Evolutionary conservation across 73 alveolate genomes (phyloP).

Genomic region (Breviolum minutum): DNA sequence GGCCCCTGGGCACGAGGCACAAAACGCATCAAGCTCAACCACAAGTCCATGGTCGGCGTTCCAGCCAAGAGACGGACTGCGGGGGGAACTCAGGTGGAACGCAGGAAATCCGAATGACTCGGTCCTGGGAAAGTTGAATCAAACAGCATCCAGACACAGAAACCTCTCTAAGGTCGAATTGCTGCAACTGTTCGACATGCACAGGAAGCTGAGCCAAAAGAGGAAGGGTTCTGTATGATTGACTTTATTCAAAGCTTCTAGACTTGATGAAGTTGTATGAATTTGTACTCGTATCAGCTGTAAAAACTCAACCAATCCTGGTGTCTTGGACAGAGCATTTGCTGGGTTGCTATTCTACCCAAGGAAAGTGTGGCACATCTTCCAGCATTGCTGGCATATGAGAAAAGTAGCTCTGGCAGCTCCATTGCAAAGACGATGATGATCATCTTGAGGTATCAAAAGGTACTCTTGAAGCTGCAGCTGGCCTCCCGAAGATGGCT

Average conservation of each 20-base stretch:
- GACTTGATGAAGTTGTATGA: too few species aligned
- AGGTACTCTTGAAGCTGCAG: conserved; percentile 36
- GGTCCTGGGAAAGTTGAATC: not conserved
- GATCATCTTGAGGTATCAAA: conserved; percentile 31
- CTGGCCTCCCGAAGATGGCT: conserved; percentile 21
- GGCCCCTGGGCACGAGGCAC: not conserved
- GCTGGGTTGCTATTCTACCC: too few species aligned
- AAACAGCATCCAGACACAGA: not conserved
- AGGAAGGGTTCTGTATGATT: not conserved
- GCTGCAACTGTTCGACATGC: not conserved
- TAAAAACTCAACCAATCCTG: too few species aligned
- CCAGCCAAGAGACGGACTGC: not conserved
- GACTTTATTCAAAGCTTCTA: too few species aligned
- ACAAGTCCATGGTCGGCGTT: not conserved
- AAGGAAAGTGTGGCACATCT: not conserved
- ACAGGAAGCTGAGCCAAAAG: not conserved
- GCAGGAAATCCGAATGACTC: too few species aligned
- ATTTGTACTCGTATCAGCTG: not conserved
- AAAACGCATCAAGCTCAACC: not conserved
- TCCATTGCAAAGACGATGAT: not conserved
- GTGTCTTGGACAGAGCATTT: too few species aligned
- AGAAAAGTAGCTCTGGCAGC: not conserved
- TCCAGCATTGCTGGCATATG: conserved; percentile 19
- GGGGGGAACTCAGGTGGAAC: not conserved
- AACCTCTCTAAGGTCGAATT: not conserved